Conservation (phyloP, 768 basidiomycete genomes). For the Pulveroboletus sp. region DNA sequence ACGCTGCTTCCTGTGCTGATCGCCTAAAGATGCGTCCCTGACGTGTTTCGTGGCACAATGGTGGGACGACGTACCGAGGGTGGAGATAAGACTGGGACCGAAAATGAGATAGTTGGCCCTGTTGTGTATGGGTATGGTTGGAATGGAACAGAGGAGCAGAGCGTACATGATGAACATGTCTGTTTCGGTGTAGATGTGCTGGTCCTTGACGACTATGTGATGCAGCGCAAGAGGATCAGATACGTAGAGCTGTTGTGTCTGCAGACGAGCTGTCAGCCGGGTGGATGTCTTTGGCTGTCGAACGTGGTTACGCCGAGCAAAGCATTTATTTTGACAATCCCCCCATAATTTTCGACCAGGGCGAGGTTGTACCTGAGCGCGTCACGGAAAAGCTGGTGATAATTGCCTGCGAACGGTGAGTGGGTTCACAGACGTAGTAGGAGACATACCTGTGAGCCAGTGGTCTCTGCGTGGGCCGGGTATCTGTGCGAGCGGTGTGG, state of each 20-base stretch:
- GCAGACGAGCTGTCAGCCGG: slow-evolving; percentile 1
- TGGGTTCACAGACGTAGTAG: too few species aligned
- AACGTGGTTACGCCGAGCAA: slow-evolving; percentile 30
- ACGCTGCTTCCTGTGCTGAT: slow-evolving; percentile 31
- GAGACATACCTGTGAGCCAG: slow-evolving; percentile 32
- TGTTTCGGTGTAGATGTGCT: slow-evolving; percentile 36
- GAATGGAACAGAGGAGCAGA: not conserved
- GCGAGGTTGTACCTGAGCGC: slow-evolving; percentile 30
- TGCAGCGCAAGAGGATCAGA: slow-evolving; percentile 38
- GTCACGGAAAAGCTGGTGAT: slow-evolving; percentile 32
- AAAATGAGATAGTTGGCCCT: slow-evolving; percentile 34
- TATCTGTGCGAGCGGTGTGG: slow-evolving; percentile 17
- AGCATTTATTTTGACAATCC: slow-evolving; percentile 33
- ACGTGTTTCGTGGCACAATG: not conserved
- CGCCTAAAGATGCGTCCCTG: slow-evolving; percentile 16
- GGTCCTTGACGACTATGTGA: slow-evolving; percentile 37
- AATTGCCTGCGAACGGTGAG: slow-evolving; percentile 27
- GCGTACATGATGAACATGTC: slow-evolving; percentile 33
- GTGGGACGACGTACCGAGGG: slow-evolving; percentile 28
- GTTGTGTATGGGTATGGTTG: not conserved
- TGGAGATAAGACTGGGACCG: slow-evolving; percentile 36
- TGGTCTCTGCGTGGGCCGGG: slow-evolving; percentile 33
- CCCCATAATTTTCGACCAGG: slow-evolving; percentile 32
- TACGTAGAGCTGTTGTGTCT: slow-evolving; percentile 32
- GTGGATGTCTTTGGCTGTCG: not conserved